phyloP scores from a whole-genome alignment of 1,284 basidiomycete species.

The Leccinum subrobustum region DNA sequence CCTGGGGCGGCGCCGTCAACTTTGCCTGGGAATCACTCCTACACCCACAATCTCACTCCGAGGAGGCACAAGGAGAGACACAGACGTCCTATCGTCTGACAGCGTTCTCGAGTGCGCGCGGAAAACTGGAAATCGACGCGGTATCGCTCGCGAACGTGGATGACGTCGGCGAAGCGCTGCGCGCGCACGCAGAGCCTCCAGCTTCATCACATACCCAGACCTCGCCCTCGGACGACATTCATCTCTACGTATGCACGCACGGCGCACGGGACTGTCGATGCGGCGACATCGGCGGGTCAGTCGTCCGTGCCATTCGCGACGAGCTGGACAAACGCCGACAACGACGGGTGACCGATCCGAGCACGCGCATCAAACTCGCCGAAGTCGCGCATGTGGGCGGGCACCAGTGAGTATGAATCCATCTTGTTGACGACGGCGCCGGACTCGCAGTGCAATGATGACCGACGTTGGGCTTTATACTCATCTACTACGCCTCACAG shows the following conservation, averaged over 20 bases:
- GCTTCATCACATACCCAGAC: background rate
- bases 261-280: conserved; percentile 73
- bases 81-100: conserved; percentile 40
- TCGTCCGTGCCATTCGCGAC: conserved; percentile 43
- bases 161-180: conserved; percentile 41
- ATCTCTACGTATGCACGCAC: conserved; percentile 76
- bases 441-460: background rate
- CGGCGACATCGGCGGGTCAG: conserved; percentile 58
- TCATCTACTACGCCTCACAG: conserved; percentile 37
- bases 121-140: conserved; percentile 47
- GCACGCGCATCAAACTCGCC: conserved; percentile 45
- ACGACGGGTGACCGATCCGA: conserved; percentile 22
- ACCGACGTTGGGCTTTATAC: background rate
- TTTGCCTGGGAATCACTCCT: conserved; percentile 43
- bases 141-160: conserved; percentile 50
- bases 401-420: conserved; percentile 61
- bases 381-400: conserved; percentile 82
- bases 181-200: conserved; percentile 31
- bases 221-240: conserved; percentile 33
- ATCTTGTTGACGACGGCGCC: background rate
- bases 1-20: conserved; percentile 58
- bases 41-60: background rate
- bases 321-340: conserved; percentile 39
- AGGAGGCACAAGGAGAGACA: conserved; percentile 1
- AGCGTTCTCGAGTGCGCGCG: conserved; percentile 47